Conservation (phyloP, 2,329 filamentous ascomycete species). For the Talaromyces piceae region DNA sequence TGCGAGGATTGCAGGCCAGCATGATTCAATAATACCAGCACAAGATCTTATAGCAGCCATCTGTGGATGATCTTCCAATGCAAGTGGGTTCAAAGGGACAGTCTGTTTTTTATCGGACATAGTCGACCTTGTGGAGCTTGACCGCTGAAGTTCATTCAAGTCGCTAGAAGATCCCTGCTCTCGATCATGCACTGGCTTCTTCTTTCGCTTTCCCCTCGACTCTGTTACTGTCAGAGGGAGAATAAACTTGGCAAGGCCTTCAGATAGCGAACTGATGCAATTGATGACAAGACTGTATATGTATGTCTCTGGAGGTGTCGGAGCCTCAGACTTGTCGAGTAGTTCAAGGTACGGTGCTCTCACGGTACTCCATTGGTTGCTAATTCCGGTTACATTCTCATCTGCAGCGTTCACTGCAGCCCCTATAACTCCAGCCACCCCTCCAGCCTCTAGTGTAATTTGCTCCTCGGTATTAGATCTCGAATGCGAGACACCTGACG, state of each 20-base stretch:
- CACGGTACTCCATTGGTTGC: constrained; percentile 82
- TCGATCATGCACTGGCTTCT: constrained; percentile 28
- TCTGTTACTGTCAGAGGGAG: constrained; percentile 85
- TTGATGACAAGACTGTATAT: constrained; percentile 82
- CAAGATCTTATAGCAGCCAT: constrained; percentile 66
- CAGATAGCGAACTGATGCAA: constrained; percentile 83
- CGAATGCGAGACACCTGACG: constrained; percentile 52
- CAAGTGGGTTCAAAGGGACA: constrained; percentile 73
- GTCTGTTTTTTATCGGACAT: constrained; percentile 21
- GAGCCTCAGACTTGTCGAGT: constrained; percentile 83
- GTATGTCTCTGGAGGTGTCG: constrained; percentile 81
- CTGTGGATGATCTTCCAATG: constrained; percentile 64
- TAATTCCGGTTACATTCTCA: constrained; percentile 66
- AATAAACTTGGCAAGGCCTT: constrained; percentile 87
- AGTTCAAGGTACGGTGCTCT: constrained; percentile 87
- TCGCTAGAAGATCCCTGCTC: constrained; percentile 25
- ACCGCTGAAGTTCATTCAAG: constrained; percentile 24
- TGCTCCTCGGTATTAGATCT: constrained; percentile 63
- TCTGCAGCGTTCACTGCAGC: constrained; percentile 61
- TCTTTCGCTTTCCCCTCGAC: constrained; percentile 44
- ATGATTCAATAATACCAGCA: constrained; percentile 76
- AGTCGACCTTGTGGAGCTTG: constrained; percentile 20
- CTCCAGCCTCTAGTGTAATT: constrained; percentile 80
- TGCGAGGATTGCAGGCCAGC: constrained; percentile 91
- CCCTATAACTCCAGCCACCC: constrained; percentile 79